phyloP scores from a whole-genome alignment of 352 stramenopile genomes.

The Elongisporangium undulatum region DNA sequence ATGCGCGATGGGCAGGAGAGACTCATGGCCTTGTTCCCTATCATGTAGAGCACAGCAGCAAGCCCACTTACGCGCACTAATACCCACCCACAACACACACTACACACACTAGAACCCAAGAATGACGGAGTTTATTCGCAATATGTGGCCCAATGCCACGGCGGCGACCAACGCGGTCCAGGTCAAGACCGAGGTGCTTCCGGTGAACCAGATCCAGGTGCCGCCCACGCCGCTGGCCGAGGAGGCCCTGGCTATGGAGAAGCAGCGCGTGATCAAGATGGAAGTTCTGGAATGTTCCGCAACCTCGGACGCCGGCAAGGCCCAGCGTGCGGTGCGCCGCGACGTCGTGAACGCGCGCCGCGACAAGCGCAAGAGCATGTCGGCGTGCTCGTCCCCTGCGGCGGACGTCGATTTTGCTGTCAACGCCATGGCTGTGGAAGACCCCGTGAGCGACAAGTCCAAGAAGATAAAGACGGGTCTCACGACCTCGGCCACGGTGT shows the following conservation, averaged over 20 bases:
- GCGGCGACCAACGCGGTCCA: neutral
- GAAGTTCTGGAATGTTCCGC: conserved; percentile 20
- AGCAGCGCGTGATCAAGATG: conserved; percentile 58
- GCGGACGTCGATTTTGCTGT: conserved; percentile 1
- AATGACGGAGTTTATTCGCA: conserved; percentile 81
- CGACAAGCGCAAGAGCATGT: conserved; percentile 74
- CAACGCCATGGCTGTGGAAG: conserved; percentile 5
- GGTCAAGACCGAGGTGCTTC: conserved; percentile 34
- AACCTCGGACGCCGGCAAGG: conserved; percentile 33
- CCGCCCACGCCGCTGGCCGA: conserved; percentile 20
- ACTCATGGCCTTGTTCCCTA: neutral
- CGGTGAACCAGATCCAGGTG: conserved; percentile 61
- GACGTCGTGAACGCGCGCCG: conserved; percentile 65
- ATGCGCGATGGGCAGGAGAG: neutral
- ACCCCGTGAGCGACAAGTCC: conserved; percentile 22
- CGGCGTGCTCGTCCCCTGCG: conserved; percentile 7
- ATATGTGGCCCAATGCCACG: conserved; percentile 52
- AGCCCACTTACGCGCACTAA: neutral
- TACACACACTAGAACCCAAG: conserved; percentile 7
- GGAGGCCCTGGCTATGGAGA: conserved; percentile 20
- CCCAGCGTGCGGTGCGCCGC: conserved; percentile 54
- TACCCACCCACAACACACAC: conserved; percentile 5
- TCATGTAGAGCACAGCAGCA: neutral
- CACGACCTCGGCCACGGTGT: conserved; percentile 30
- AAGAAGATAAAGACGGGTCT: conserved; percentile 83